These are phyloP conservation scores for Cudoniella acicularis DNA, from an alignment of 495 filamentous ascomycete genomes.

Conservation along the genomic window DNA sequence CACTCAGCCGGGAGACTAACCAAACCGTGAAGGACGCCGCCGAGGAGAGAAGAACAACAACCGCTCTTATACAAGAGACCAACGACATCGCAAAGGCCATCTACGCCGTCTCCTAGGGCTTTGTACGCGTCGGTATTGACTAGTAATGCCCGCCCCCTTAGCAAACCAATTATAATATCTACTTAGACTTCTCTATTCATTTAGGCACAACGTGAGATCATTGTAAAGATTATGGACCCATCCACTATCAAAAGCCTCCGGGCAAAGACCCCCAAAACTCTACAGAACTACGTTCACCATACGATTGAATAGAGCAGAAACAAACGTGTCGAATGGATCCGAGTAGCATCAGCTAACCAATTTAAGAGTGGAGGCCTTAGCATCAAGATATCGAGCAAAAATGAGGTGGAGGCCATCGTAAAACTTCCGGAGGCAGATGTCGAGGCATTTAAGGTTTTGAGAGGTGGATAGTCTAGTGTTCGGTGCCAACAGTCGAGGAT, in stretches of 20 bases:
- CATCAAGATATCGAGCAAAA: conserved; percentile 10
- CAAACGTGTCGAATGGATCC: conserved; percentile 7
- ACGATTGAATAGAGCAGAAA: conserved; percentile 11
- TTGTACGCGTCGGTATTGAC: conserved; percentile 6
- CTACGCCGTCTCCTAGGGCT: neutral
- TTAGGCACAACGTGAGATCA: conserved; percentile 11
- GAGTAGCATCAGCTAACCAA: conserved; percentile 9
- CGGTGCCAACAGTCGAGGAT: neutral
- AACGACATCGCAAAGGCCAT: conserved; percentile 6
- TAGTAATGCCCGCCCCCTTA: conserved; percentile 5
- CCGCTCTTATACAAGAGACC: neutral
- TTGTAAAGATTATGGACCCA: conserved; percentile 5
- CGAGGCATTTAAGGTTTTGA: neutral
- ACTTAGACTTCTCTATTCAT: conserved; percentile 2
- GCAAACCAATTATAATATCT: conserved; percentile 11
- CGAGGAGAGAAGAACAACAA: conserved; percentile 2
- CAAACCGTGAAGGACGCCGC: neutral
- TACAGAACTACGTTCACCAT: conserved; percentile 3
- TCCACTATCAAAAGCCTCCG: conserved; percentile 2
- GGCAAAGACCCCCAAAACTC: conserved; percentile 2
- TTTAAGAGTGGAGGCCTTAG: conserved; percentile 12
- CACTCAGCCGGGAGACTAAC: conserved; percentile 7
- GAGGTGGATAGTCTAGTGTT: neutral
- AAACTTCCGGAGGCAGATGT: neutral
- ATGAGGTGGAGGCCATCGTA: neutral